These are phyloP conservation scores for Aphanomyces cochlioides DNA, from an alignment of 352 stramenopile genomes.

Conservation along the genomic window DNA sequence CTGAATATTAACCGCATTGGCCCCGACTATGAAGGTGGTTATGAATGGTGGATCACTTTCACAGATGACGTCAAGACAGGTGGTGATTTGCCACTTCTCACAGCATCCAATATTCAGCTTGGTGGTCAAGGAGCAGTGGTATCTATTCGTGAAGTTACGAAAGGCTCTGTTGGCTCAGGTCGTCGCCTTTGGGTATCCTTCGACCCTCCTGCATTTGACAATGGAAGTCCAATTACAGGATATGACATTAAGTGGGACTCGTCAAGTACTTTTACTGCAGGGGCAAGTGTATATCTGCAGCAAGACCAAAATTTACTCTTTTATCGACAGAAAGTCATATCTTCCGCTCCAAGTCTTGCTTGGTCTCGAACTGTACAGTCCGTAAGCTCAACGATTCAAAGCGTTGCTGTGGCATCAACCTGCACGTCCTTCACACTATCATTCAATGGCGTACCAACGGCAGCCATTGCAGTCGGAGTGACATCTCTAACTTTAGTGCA, in stretches of 20 bases:
- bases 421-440: slow-evolving; percentile 45
- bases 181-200: slow-evolving; percentile 77
- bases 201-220: slow-evolving; percentile 55
- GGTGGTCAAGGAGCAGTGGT: slow-evolving; percentile 46
- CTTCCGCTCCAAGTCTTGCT: slow-evolving; percentile 45
- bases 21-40: slow-evolving; percentile 30
- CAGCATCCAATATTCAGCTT: slow-evolving; percentile 27
- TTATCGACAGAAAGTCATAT: slow-evolving; percentile 50
- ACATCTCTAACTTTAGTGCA: slow-evolving; percentile 40
- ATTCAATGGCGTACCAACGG: slow-evolving; percentile 46
- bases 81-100: slow-evolving; percentile 20
- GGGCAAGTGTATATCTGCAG: slow-evolving; percentile 47
- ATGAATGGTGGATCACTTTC: slow-evolving; percentile 30
- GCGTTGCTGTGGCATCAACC: slow-evolving; percentile 33
- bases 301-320: slow-evolving; percentile 53
- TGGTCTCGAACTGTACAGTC: slow-evolving; percentile 45
- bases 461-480: slow-evolving; percentile 37
- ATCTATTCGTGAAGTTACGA: slow-evolving; percentile 47
- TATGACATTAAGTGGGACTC: slow-evolving; percentile 71
- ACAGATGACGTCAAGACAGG: slow-evolving; percentile 21
- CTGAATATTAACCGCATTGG: slow-evolving; percentile 44
- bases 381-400: slow-evolving; percentile 49
- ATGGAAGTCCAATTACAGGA: slow-evolving; percentile 59
- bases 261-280: slow-evolving; percentile 46
- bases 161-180: slow-evolving; percentile 66